Conservation (phyloP, 73 alveolate genomes). For the Tetrahymena malaccensis region DNA sequence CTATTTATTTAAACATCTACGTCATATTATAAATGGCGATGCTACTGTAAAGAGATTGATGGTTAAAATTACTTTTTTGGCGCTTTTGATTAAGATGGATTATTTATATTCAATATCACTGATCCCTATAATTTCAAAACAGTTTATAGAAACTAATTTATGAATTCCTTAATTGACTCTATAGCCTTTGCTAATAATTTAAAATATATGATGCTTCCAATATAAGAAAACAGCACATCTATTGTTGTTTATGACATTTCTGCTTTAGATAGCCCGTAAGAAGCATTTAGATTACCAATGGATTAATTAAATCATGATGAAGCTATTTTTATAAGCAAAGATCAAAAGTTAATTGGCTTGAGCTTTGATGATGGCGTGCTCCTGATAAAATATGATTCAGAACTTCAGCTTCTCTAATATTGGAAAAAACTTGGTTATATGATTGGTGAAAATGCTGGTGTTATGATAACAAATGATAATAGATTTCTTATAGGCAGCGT, state of each 20-base stretch:
- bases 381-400: not conserved
- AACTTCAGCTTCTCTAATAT: not conserved
- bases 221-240: not conserved
- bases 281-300: not conserved
- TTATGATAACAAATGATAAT: not conserved
- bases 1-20: not conserved
- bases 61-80: not conserved
- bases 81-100: not conserved
- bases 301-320: not conserved
- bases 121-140: not conserved
- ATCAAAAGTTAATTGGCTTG: not conserved
- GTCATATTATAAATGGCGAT: not conserved
- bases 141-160: not conserved
- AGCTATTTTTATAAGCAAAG: not conserved
- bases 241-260: not conserved
- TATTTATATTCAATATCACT: not conserved
- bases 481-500: not conserved
- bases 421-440: not conserved
- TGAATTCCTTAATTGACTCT: not conserved
- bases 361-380: not conserved
- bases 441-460: not conserved
- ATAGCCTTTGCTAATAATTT: not conserved
- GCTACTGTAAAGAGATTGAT: not conserved
- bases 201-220: not conserved
- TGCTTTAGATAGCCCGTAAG: not conserved